These are phyloP conservation scores for Emmonsiellopsis sp. DNA, from an alignment of 2,329 filamentous ascomycete genomes.

Conservation along the genomic window DNA sequence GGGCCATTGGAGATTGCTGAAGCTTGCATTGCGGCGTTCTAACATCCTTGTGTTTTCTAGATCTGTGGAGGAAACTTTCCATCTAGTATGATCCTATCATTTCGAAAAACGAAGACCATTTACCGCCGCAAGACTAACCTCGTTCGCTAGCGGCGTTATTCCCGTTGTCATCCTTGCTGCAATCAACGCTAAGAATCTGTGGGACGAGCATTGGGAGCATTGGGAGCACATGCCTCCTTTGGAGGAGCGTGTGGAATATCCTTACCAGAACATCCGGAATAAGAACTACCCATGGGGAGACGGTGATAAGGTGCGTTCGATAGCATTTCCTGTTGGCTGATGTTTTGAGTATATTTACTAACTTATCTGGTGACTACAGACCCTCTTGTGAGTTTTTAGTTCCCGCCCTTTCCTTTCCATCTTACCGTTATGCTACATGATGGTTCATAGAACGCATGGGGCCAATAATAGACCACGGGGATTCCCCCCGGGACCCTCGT, in stretches of 20 bases:
- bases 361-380: constrained; percentile 33
- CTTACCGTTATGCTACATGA: not conserved
- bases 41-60: constrained; percentile 36
- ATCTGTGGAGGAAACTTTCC: constrained; percentile 91
- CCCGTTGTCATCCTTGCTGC: constrained; percentile 62
- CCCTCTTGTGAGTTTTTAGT: constrained; percentile 50
- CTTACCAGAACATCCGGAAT: constrained; percentile 94
- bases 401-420: not conserved
- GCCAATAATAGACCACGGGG: too few relatives aligned
- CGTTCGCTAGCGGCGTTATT: constrained; percentile 54
- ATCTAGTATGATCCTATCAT: constrained; percentile 58
- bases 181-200: constrained; percentile 82
- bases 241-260: constrained; percentile 86
- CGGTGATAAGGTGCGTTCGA: constrained; percentile 74
- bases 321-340: not conserved
- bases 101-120: not conserved
- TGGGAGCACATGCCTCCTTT: constrained; percentile 74
- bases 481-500: too few relatives aligned
- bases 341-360: constrained; percentile 2
- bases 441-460: not conserved
- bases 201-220: constrained; percentile 97
- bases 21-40: not conserved
- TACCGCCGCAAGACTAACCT: not conserved
- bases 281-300: constrained; percentile 96
- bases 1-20: not conserved